Base-by-base conservation (phyloP, 305 asterid species). In the Solanum hybrid region DNA sequence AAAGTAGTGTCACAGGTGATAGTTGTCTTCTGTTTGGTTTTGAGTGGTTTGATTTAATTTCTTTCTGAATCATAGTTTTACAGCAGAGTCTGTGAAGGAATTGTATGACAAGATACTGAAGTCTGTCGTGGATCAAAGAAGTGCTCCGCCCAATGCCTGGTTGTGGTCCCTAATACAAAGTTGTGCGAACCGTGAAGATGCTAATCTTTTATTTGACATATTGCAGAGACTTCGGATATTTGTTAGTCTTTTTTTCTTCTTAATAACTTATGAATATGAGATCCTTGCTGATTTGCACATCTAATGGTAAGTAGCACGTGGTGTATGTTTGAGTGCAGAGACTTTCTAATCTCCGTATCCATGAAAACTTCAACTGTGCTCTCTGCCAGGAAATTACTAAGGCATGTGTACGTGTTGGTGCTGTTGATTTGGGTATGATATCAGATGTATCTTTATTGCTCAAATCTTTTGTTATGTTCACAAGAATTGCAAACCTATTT, bases 121-220 rank as follows among this genome's bases (percentile, higher is more conserved):
- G 89, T 92, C 93, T 33, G 92, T 95, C 41, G 88, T 88, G 20
- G 95, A 94, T 89, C 94, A 80, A 89, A 95, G 94, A 92, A 92
- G 95, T 29, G 99, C 99, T 15, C 98, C 99, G 76, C 99, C 99
- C 22, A 97, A 97, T 92, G 95, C 97, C 70, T 94, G 93, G 96
- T 90, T 97, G 92, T 94, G 98, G 99, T 93, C 97, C 27, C 95
- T 97, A 41, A 80, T 97, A 88, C 94, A 93, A 87, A 93, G 93
- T 91, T 96, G 98, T 91, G 94, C 96, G 57, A 93, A 92, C 39
- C 82, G 32, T 11, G 97, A 97, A 91, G 98, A 98, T 93, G 94
- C 95, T 89, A 91, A 93, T 92, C 97, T 96, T 91, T 91, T 98
- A 36, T 95, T 96, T 65, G 93, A 95, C 89, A 90, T 97, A 77